A percentile compares a stretch with the other conserved stretches of the same genome.
Evolutionary conservation across 768 basidiomycete genomes (phyloP).

Genomic region (Mycena sanguinolenta): DNA sequence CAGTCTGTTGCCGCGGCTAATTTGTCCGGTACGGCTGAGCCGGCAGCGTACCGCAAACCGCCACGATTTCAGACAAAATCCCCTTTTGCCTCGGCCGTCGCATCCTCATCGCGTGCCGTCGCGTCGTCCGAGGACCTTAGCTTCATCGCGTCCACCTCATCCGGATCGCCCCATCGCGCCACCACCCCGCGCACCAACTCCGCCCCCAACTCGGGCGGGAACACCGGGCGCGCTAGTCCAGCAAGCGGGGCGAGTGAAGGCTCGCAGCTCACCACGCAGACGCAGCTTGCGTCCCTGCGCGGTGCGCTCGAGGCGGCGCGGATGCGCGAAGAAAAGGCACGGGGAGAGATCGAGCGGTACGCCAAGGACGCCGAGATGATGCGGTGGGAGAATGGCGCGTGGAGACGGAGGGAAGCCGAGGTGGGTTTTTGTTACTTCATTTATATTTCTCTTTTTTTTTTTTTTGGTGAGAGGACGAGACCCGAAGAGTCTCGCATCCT

Average conservation of each 20-base stretch:
- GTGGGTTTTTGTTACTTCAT: slow-evolving; percentile 45
- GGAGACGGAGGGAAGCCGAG: slow-evolving; percentile 63
- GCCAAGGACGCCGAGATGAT: slow-evolving; percentile 62
- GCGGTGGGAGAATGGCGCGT: slow-evolving; percentile 64
- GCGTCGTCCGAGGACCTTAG: slow-evolving; percentile 25
- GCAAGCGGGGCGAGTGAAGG: slow-evolving; percentile 14
- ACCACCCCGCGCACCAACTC: slow-evolving; percentile 46
- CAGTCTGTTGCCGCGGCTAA: slow-evolving; percentile 3
- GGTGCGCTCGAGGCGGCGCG: slow-evolving; percentile 71
- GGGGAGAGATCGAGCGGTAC: slow-evolving; percentile 54
- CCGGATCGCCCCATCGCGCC: slow-evolving; percentile 36
- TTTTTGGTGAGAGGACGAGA: too few relatives aligned
- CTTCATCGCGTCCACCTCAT: neutral
- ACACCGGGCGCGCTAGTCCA: slow-evolving; percentile 15
- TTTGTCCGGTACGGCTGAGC: slow-evolving; percentile 27
- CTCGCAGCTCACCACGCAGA: slow-evolving; percentile 56
- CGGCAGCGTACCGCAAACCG: slow-evolving; percentile 44
- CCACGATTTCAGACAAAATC: slow-evolving; percentile 53
- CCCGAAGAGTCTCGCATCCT: too few relatives aligned
- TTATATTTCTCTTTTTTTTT: neutral
- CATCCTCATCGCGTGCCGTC: slow-evolving; percentile 30
- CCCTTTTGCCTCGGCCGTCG: slow-evolving; percentile 33
- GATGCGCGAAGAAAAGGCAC: slow-evolving; percentile 66
- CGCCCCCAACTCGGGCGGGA: slow-evolving; percentile 34
- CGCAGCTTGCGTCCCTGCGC: slow-evolving; percentile 68